Evolutionary conservation across 2,329 filamentous ascomycete species (phyloP).

Genomic region (Beauveria sp.): DNA sequence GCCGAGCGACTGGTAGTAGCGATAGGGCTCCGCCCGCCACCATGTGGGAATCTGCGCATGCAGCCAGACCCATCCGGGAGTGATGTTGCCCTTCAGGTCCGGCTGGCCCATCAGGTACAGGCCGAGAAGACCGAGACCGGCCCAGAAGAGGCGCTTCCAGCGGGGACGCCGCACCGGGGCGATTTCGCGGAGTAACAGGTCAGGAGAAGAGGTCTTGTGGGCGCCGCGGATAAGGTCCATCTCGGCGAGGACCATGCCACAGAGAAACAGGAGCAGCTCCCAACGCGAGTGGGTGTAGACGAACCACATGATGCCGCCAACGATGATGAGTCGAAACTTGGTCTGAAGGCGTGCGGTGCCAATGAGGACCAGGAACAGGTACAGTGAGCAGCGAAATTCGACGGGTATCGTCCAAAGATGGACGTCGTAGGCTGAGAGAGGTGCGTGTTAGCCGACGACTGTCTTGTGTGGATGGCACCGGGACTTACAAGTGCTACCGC

Average conservation of each 20-base stretch:
- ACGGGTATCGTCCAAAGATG: conserved; percentile 58
- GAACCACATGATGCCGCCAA: conserved; percentile 35
- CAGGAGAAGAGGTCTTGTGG: conserved; percentile 22
- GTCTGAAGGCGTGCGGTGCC: conserved; percentile 40
- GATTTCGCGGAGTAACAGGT: conserved; percentile 19
- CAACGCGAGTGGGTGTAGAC: conserved; percentile 41
- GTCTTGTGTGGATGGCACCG: conserved; percentile 12
- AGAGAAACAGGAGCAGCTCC: conserved; percentile 49
- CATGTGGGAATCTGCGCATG: conserved; percentile 39
- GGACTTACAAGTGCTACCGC: conserved; percentile 35
- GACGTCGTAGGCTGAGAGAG: conserved; percentile 38
- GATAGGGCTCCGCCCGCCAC: conserved; percentile 41
- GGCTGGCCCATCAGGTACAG: conserved; percentile 43
- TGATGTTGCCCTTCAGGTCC: conserved; percentile 33
- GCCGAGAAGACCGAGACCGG: conserved; percentile 35
- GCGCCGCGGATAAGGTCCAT: conserved; percentile 41
- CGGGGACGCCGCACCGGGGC: background rate
- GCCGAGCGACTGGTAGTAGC: conserved; percentile 50
- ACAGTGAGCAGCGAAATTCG: conserved; percentile 51
- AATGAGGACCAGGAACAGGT: conserved; percentile 46
- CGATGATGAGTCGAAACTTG: conserved; percentile 32
- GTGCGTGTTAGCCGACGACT: conserved; percentile 17
- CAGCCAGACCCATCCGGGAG: conserved; percentile 46
- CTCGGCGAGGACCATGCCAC: conserved; percentile 48
- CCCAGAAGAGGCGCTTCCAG: conserved; percentile 27